These are phyloP conservation scores for Pseudotulostoma volvatum DNA, from an alignment of 495 filamentous ascomycete genomes.

Conservation along the genomic window DNA sequence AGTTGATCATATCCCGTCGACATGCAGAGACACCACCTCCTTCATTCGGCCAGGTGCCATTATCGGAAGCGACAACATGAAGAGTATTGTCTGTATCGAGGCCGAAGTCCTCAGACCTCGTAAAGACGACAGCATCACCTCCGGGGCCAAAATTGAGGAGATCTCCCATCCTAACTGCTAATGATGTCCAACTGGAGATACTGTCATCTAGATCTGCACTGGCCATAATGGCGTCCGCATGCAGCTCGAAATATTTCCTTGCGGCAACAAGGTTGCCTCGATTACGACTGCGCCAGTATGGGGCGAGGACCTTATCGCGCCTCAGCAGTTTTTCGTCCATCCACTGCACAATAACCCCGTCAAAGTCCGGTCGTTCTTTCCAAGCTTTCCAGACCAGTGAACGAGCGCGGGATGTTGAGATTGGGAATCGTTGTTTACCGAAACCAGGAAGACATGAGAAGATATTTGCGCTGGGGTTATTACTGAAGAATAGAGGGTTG, in stretches of 20 bases:
- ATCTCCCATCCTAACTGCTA: slow-evolving; percentile 47
- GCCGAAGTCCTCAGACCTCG: slow-evolving; percentile 25
- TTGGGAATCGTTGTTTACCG: slow-evolving; percentile 33
- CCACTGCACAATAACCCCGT: slow-evolving; percentile 46
- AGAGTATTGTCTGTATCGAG: slow-evolving; percentile 37
- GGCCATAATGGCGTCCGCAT: slow-evolving; percentile 42
- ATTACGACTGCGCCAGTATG: slow-evolving; percentile 43
- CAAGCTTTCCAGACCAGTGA: slow-evolving; percentile 49
- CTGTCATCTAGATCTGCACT: slow-evolving; percentile 44
- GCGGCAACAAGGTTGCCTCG: slow-evolving; percentile 36
- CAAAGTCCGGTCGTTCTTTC: slow-evolving; percentile 41
- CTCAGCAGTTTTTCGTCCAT: slow-evolving; percentile 45
- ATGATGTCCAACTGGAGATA: slow-evolving; percentile 39
- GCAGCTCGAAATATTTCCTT: slow-evolving; percentile 36
- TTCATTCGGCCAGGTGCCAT: slow-evolving; percentile 50
- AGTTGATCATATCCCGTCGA: slow-evolving; percentile 52
- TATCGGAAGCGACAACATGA: slow-evolving; percentile 48
- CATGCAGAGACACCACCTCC: slow-evolving; percentile 51
- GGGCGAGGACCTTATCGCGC: slow-evolving; percentile 34
- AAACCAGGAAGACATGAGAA: slow-evolving; percentile 30
- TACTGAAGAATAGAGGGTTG: slow-evolving; percentile 39
- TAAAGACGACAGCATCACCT: slow-evolving; percentile 35
- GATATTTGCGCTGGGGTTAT: slow-evolving; percentile 28
- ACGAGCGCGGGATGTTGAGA: slow-evolving; percentile 40
- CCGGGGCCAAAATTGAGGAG: slow-evolving; percentile 48